phyloP scores from a whole-genome alignment of 2,329 filamentous ascomycete genomes.

The Calonectria fujianensis region DNA sequence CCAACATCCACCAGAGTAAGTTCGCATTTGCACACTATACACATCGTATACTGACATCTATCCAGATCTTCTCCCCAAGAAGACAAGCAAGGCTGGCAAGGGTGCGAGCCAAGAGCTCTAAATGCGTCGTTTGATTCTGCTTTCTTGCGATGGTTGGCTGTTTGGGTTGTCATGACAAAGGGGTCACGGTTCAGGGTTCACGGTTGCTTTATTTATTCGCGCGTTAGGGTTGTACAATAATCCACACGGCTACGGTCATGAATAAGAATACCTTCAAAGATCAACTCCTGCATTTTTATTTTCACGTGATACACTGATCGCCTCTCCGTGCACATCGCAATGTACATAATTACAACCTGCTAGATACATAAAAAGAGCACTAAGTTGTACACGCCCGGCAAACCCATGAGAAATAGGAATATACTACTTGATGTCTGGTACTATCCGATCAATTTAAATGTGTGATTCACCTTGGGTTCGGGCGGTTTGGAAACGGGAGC shows the following conservation, averaged over 20 bases:
- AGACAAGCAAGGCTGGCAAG: conserved; percentile 97
- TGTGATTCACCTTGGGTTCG: too few species aligned
- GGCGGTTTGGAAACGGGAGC: background rate
- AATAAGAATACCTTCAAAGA: conserved; percentile 74
- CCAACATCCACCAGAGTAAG: conserved; percentile 98
- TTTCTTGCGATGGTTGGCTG: conserved; percentile 76
- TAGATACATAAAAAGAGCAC: background rate
- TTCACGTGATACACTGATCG: too few species aligned
- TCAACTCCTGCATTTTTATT: conserved; percentile 42
- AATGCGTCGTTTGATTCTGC: conserved; percentile 69
- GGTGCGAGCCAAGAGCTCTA: conserved; percentile 96
- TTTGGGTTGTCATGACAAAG: conserved; percentile 88
- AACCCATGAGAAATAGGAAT: too few species aligned
- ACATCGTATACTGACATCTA: conserved; percentile 61
- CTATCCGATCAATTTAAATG: background rate
- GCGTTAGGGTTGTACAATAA: conserved; percentile 84
- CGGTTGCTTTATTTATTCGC: conserved; percentile 71
- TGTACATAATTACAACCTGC: background rate
- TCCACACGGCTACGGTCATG: conserved; percentile 80
- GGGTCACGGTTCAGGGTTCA: conserved; percentile 87
- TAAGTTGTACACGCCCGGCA: too few species aligned
- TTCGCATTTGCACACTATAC: conserved; percentile 51
- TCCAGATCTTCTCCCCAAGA: conserved; percentile 97
- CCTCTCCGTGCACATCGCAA: background rate
- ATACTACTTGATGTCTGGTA: too few species aligned